Conservation (phyloP, 169 alveolate species). For the Cytauxzoon felis region DNA sequence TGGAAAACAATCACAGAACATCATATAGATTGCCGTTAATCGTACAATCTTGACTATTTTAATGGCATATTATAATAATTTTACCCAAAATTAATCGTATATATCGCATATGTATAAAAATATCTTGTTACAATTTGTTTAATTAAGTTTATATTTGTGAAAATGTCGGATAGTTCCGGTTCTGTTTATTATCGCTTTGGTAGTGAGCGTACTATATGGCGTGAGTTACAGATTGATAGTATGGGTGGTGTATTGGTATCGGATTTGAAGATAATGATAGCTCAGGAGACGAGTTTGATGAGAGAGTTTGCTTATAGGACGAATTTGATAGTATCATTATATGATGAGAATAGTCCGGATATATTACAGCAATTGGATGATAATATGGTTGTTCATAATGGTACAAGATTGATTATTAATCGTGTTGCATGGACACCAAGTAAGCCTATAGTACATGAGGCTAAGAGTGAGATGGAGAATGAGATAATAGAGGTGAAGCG, state of each 20-base stretch:
- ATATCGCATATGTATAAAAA: too few relatives aligned
- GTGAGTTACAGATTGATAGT: constrained; percentile 44
- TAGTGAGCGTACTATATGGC: constrained; percentile 64
- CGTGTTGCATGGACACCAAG: constrained; percentile 60
- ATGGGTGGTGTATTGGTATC: constrained; percentile 46
- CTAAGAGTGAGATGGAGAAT: constrained; percentile 33
- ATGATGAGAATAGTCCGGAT: constrained; percentile 36
- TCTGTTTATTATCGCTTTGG: constrained; percentile 60
- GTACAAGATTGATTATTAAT: constrained; percentile 42
- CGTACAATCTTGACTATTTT: too few relatives aligned
- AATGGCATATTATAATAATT: too few relatives aligned
- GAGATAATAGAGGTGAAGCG: constrained; percentile 18
- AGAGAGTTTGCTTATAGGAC: constrained; percentile 56
- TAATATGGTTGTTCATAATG: constrained; percentile 49
- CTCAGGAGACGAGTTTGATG: constrained; percentile 53
- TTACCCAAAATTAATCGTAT: too few relatives aligned
- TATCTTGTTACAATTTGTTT: too few relatives aligned
- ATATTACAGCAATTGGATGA: constrained; percentile 39
- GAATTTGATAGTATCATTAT: constrained; percentile 34
- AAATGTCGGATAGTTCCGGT: constrained; percentile 20
- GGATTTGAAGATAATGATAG: constrained; percentile 52
- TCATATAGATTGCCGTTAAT: too few relatives aligned
- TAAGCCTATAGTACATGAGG: constrained; percentile 52
- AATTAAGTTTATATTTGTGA: too few relatives aligned
- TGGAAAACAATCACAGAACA: too few relatives aligned